Percentiles rank a stretch among this genome's conserved stretches.
Evolutionary conservation across 106 monocot species (phyloP).

Genomic region (Phalaenopsis equestris): DNA sequence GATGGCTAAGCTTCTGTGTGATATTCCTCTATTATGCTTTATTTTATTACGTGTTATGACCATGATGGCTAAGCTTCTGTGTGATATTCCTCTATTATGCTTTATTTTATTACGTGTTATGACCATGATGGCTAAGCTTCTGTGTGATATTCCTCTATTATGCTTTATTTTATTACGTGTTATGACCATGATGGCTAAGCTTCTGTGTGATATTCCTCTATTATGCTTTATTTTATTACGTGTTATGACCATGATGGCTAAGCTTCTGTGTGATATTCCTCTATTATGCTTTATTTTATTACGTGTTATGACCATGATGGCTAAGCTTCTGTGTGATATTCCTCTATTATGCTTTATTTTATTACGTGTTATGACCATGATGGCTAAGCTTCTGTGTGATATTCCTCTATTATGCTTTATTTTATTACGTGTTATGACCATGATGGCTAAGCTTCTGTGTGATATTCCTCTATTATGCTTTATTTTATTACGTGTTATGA

Average conservation of each 20-base stretch:
- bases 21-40: neutral
- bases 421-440: neutral
- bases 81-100: neutral
- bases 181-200: too few species aligned
- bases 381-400: neutral
- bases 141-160: neutral
- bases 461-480: neutral
- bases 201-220: neutral
- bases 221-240: neutral
- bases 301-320: neutral
- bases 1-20: neutral
- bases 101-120: neutral
- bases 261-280: neutral
- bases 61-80: neutral
- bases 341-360: neutral
- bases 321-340: neutral
- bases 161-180: neutral
- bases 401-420: neutral
- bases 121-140: too few species aligned
- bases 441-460: neutral
- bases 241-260: neutral
- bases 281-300: neutral
- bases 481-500: neutral
- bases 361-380: neutral
- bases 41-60: neutral